phyloP scores from a whole-genome alignment of 192 early-diverging fungal species.

The Backusella psychrophila region DNA sequence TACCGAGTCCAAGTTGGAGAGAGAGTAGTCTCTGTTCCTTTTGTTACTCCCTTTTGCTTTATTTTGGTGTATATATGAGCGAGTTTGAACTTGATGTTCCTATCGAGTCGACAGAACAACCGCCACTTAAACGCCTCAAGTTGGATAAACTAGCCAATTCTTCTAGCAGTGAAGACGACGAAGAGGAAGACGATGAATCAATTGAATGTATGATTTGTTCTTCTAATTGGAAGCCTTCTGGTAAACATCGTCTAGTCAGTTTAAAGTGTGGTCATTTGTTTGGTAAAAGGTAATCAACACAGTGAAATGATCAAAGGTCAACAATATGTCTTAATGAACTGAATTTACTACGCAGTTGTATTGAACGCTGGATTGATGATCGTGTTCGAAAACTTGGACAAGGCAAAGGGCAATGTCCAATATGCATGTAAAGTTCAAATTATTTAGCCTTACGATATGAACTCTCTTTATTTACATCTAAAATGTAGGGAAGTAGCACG shows the following conservation, averaged over 20 bases:
- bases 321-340: not conserved
- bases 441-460: not conserved
- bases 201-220: conserved; percentile 20
- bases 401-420: conserved; percentile 9
- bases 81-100: not conserved
- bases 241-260: conserved; percentile 15
- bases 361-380: conserved; percentile 10
- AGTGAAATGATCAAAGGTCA: no score
- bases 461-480: not conserved
- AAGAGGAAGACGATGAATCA: conserved; percentile 14
- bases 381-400: not conserved
- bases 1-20: not conserved
- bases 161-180: not conserved
- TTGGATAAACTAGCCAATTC: no score
- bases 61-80: not conserved
- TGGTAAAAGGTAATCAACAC: conserved; percentile 9
- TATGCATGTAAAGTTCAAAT: conserved; percentile 13
- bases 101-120: not conserved
- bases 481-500: not conserved
- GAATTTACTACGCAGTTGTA: conserved; percentile 10
- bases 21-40: not conserved
- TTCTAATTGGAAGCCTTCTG: conserved; percentile 15
- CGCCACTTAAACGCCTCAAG: not conserved
- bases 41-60: not conserved
- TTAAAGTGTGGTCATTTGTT: conserved; percentile 25